Percentiles rank a stretch among this genome's conserved stretches.
These are phyloP conservation scores for Pythium diclinum DNA, from an alignment of 352 stramenopile genomes.

Conservation along the genomic window DNA sequence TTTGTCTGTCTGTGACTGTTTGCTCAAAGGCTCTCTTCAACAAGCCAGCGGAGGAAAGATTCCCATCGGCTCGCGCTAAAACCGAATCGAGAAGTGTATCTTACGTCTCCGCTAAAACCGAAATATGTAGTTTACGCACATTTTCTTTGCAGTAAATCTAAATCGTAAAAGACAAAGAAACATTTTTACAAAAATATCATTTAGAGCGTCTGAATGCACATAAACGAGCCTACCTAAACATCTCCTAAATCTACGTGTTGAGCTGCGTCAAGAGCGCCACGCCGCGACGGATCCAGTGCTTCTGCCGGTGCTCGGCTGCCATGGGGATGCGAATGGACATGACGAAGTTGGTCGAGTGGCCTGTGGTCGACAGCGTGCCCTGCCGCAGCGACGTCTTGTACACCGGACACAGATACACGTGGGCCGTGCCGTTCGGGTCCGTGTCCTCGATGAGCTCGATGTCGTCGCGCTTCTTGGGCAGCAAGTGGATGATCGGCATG, in stretches of 20 bases:
- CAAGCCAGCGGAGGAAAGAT: constrained; percentile 10
- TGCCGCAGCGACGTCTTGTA: constrained; percentile 92
- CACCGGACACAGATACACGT: constrained; percentile 90
- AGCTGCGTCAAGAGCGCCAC: constrained; percentile 93
- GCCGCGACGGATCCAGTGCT: constrained; percentile 94
- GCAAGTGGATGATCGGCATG: constrained; percentile 85
- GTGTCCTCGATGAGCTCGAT: constrained; percentile 90
- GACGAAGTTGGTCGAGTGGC: constrained; percentile 96
- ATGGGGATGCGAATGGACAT: constrained; percentile 94
- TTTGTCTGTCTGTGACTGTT: constrained; percentile 1
- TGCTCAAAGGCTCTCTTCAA: neutral
- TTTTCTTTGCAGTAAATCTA: too few species aligned
- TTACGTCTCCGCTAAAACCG: constrained; percentile 9
- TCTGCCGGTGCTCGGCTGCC: constrained; percentile 79
- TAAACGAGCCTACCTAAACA: constrained; percentile 1
- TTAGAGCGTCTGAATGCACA: neutral
- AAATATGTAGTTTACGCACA: neutral
- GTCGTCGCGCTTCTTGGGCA: constrained; percentile 74
- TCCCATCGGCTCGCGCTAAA: constrained; percentile 8
- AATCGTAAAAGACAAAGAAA: neutral
- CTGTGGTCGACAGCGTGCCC: constrained; percentile 91
- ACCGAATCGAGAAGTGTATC: constrained; percentile 19
- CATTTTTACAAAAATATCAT: neutral
- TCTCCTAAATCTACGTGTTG: constrained; percentile 79
- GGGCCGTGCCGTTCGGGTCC: constrained; percentile 83